Evolutionary conservation across 2,329 filamentous ascomycete species (phyloP), one percentile per base, ranked within the genome.

Genomic region (Penicillium sp.): DNA sequence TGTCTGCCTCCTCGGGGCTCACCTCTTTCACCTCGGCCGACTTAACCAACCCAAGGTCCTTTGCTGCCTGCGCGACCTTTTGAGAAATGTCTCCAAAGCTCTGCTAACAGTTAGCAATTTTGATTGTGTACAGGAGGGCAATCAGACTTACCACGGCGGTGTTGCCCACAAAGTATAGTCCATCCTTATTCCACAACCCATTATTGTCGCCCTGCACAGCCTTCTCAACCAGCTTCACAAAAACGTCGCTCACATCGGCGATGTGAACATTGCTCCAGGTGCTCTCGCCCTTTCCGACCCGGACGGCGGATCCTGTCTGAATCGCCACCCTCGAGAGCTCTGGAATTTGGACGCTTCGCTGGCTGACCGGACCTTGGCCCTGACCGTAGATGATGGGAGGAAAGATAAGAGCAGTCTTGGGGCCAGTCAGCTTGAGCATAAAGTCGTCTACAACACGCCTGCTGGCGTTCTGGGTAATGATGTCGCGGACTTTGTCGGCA

Each of bases 371-470:
- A 0, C 85, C 85, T 30, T 79, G 73, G 9, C 85, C 84, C 3
- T 64, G 64, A 31, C 84, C 85, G 70, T 86, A 86, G 65, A 90
- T 90, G 5, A 83, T 84, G 0, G 88, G 86, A 8, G 88, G 87
- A 64, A 84, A 88, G 2, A 91, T 81, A 30, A 90, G 83, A 11
- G 83, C 86, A 0, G 86, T 86, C 69, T 85, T 85, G 2, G 73
- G 74, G 3, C 78, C 75, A 51, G 75, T 71, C 0, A 82, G 78
- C 0, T 71, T 77, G 0, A 88, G 77, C n/a, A 92, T 83, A 21
- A 90, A 81, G 70, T 87, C 85, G 73, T 93, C 90, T 3, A 91
- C 85, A 64, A 87, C 78, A 17, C 89, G 85, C 74, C 91, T 90
- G 23, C 80, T 66, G 84, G 75, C 71, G 50, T 71, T 61, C n/a